These are phyloP conservation scores for Cardamine chenopodiifolia DNA, from an alignment of 345 rosid genomes.

Conservation along the genomic window DNA sequence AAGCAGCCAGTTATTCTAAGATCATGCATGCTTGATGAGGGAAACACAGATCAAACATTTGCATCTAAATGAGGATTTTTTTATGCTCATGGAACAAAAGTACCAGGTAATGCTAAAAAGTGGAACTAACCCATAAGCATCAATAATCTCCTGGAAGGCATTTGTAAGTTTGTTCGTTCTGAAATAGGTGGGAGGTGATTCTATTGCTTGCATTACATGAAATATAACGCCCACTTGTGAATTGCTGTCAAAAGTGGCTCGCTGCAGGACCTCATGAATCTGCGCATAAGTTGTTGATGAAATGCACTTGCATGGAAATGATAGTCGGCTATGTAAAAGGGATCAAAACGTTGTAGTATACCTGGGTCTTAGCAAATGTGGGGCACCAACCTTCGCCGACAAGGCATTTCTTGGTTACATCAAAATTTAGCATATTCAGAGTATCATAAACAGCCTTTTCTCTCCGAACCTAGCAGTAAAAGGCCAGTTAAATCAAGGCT, in stretches of 20 bases:
- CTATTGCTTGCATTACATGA: constrained; percentile 83
- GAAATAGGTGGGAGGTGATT: constrained; percentile 94
- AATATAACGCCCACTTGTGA: constrained; percentile 94
- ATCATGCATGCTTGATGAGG: constrained; percentile 10
- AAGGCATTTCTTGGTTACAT: constrained; percentile 96
- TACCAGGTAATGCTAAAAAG: constrained; percentile 1
- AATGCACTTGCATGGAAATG: constrained; percentile 26
- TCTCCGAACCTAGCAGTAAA: constrained; percentile 67
- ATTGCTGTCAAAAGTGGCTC: constrained; percentile 91
- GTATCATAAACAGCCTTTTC: constrained; percentile 93
- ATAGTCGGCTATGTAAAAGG: constrained; percentile 17
- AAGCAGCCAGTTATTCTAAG: constrained; percentile 13
- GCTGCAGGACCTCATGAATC: constrained; percentile 91
- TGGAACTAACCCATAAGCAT: constrained; percentile 91
- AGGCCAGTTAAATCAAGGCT: constrained; percentile 33
- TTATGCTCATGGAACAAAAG: constrained; percentile 20
- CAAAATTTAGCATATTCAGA: constrained; percentile 92
- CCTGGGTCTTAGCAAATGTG: constrained; percentile 83
- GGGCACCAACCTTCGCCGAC: constrained; percentile 99
- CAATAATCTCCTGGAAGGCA: constrained; percentile 96
- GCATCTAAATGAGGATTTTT: constrained; percentile 9
- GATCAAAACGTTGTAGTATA: constrained; percentile 35
- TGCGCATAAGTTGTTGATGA: constrained; percentile 46
- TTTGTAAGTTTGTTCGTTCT: constrained; percentile 83
- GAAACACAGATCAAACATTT: not conserved